Base-by-base conservation (phyloP, 1,139 yeast genomes). In the Saccharomyces hybrid region DNA sequence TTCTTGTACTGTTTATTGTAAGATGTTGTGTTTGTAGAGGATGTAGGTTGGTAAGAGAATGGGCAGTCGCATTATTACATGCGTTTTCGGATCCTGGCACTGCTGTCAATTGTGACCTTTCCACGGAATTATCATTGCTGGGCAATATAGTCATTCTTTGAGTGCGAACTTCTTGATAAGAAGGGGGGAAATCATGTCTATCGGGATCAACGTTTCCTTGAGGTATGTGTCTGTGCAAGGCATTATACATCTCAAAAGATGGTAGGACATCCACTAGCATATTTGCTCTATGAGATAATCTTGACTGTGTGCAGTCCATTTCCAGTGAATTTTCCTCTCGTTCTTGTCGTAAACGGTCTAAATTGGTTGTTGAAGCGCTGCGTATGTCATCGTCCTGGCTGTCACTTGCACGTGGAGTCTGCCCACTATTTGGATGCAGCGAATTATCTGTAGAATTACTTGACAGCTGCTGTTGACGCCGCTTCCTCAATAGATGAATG, bases 241-340 rank as follows among this genome's bases (percentile, higher is more conserved):
- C 62, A 48, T 69, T 68, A 53, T 68, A 69, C 63, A 69, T 64
- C 49, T 69, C 71, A 51, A 69, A 69, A 1, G 72, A 69, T 1
- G 72, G 72, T n/a, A 69, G 51, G 6, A 69, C 67, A 47, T 69
- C 72, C 5, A 68, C 63, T 23, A 48, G 56, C 50, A 55, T 58
- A 52, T 47, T 58, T 53, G 48, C 58, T 50, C 50, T 52, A 51
- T 52, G 57, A 47, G 49, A 51, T 19, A 23, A 46, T 32, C 25
- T 50, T 16, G 48, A 32, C 32, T 28, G 46, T 25, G 47, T 19
- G 48, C 46, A 26, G 31, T 46, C 44, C 44, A 47, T 49, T 46
- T 34, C 25, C 14, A 49, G 13, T n/a, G 19, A 38, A 14, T 47
- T 31, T 6, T 25, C 23, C 11, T 25, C 44, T 27, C 25, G 53